phyloP scores from a whole-genome alignment of 1,284 basidiomycete species.

The Cronartium ribicola region DNA sequence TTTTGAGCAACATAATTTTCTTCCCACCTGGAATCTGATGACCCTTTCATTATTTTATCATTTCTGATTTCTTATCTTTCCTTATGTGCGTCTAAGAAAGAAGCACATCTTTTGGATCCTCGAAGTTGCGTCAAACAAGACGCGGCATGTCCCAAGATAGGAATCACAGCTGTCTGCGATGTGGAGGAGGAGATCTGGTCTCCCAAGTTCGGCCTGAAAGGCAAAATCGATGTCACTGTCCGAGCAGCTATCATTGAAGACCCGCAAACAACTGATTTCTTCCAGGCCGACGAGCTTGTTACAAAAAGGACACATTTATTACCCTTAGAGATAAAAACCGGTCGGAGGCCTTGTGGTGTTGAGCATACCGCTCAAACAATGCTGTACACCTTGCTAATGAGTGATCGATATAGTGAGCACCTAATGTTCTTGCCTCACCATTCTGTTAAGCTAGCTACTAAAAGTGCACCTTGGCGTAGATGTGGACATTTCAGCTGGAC shows the following conservation, averaged over 20 bases:
- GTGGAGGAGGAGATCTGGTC: constrained; percentile 98
- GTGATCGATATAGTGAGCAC: constrained; percentile 70
- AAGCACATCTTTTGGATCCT: constrained; percentile 65
- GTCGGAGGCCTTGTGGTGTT: constrained; percentile 68
- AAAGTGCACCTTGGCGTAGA: constrained; percentile 44
- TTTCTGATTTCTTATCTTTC: constrained; percentile 36
- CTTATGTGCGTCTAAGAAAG: constrained; percentile 44
- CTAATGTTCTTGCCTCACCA: not conserved
- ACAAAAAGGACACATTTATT: constrained; percentile 47
- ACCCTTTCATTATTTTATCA: not conserved
- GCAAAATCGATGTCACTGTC: constrained; percentile 88
- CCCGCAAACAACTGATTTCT: constrained; percentile 45
- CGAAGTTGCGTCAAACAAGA: constrained; percentile 54
- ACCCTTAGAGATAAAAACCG: constrained; percentile 96
- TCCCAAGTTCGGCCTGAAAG: constrained; percentile 88
- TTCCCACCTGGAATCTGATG: not conserved
- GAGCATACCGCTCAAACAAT: constrained; percentile 97
- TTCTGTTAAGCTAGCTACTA: not conserved
- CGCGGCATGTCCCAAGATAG: constrained; percentile 59
- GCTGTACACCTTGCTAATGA: constrained; percentile 87
- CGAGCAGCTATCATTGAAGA: constrained; percentile 61
- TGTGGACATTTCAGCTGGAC: constrained; percentile 63
- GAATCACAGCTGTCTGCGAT: constrained; percentile 64
- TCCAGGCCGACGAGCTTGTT: constrained; percentile 2
- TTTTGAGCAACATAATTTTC: too few species aligned